Percentiles rank a stretch among this genome's conserved stretches.
These are phyloP conservation scores for Chlamydomonas sphaeroides DNA, from an alignment of 139 green algal species.

Conservation along the genomic window DNA sequence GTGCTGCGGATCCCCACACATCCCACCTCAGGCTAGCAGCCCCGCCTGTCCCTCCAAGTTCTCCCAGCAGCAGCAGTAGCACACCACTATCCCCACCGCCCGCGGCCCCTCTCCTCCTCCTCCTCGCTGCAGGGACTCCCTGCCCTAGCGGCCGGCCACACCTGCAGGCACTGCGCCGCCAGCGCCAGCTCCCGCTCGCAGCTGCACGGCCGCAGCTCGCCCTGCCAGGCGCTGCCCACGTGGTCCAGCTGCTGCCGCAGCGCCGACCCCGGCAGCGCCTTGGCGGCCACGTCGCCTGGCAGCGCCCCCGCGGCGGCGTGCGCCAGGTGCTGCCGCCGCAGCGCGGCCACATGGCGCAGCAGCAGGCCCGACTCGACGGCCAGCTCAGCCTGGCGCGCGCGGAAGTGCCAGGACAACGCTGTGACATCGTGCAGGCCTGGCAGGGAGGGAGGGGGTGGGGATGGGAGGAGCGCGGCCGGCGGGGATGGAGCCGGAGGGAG, in stretches of 20 bases:
- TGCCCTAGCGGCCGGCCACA: no score
- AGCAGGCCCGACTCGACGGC: conserved; percentile 35
- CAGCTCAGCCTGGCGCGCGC: conserved; percentile 13
- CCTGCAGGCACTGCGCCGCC: conserved; percentile 34
- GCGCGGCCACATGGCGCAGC: conserved; percentile 29
- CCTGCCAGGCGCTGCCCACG: not conserved
- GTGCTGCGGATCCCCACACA: no score
- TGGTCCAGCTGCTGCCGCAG: conserved; percentile 24
- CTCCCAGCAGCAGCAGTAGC: no score
- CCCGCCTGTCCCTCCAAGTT: no score
- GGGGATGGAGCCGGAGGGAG: no score
- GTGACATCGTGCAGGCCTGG: conserved; percentile 12
- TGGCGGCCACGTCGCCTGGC: not conserved
- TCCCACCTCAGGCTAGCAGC: no score
- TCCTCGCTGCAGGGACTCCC: no score
- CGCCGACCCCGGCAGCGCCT: not conserved
- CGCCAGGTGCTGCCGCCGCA: conserved; percentile 27
- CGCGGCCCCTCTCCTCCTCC: no score
- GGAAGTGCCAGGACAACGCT: conserved; percentile 36
- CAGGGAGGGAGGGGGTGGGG: no score
- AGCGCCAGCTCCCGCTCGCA: conserved; percentile 38
- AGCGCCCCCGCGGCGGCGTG: conserved; percentile 1
- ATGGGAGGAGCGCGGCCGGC: no score
- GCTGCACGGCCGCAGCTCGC: conserved; percentile 18
- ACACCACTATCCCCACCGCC: no score